These are phyloP conservation scores for Aphanomyces astaci DNA, from an alignment of 352 stramenopile species.

Conservation along the genomic window DNA sequence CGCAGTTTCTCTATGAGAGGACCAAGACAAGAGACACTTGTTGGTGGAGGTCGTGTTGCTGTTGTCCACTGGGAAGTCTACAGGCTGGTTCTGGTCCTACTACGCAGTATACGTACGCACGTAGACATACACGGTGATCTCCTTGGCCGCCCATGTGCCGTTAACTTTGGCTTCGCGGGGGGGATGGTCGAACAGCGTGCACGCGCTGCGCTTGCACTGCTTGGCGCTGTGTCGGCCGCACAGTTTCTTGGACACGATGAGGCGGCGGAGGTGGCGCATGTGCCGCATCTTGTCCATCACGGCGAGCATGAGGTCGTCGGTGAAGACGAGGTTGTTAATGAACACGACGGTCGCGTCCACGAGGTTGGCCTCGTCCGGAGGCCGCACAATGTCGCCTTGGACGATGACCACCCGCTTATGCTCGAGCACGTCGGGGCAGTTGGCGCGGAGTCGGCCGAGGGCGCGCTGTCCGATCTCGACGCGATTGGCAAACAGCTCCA, in stretches of 20 bases:
- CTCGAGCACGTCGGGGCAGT: slow-evolving; percentile 32
- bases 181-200: slow-evolving; percentile 63
- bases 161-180: slow-evolving; percentile 56
- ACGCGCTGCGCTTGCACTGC: slow-evolving; percentile 53
- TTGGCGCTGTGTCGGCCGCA: slow-evolving; percentile 60
- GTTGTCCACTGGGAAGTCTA: no score
- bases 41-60: no score
- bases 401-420: slow-evolving; percentile 53
- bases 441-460: slow-evolving; percentile 41
- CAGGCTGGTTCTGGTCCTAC: not conserved
- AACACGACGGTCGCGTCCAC: slow-evolving; percentile 76
- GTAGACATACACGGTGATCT: slow-evolving; percentile 75
- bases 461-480: slow-evolving; percentile 49
- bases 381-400: slow-evolving; percentile 63
- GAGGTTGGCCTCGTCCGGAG: slow-evolving; percentile 41
- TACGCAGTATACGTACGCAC: slow-evolving; percentile 26
- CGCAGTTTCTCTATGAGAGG: no score
- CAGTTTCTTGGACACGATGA: slow-evolving; percentile 75
- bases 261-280: slow-evolving; percentile 51
- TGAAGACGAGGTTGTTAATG: slow-evolving; percentile 83
- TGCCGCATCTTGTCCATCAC: slow-evolving; percentile 53
- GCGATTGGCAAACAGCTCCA: slow-evolving; percentile 81
- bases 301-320: slow-evolving; percentile 64
- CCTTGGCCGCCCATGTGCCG: slow-evolving; percentile 67
- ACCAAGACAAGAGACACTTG: no score